phyloP scores from a whole-genome alignment of 139 green algal genomes.

The Penium margaritaceum region DNA sequence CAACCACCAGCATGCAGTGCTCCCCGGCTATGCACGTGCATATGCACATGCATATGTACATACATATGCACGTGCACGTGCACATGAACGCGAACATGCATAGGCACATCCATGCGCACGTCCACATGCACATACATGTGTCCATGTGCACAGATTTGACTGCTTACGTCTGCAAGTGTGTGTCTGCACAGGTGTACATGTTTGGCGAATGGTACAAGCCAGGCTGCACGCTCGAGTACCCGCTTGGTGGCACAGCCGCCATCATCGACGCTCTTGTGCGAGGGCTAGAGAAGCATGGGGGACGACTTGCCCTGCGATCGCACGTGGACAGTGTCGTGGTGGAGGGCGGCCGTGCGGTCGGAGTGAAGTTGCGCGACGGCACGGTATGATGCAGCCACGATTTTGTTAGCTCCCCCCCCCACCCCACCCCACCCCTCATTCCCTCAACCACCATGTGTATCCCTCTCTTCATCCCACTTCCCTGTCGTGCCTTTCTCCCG shows the following conservation, averaged over 20 bases:
- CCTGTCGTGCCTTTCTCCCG: no score
- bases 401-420: no score
- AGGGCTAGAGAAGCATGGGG: constrained; percentile 79
- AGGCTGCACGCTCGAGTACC: constrained; percentile 71
- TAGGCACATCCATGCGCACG: no score
- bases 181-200: constrained; percentile 49
- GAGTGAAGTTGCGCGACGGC: constrained; percentile 33
- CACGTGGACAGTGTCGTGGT: constrained; percentile 68
- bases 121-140: neutral
- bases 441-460: no score
- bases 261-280: constrained; percentile 80
- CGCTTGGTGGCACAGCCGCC: constrained; percentile 73
- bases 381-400: no score
- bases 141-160: neutral
- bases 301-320: constrained; percentile 60
- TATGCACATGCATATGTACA: neutral
- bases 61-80: neutral
- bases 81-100: neutral
- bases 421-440: no score
- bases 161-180: neutral
- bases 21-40: neutral
- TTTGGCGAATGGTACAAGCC: constrained; percentile 52
- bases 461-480: no score
- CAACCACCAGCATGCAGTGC: neutral
- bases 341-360: constrained; percentile 35